A percentile compares a stretch with the other conserved stretches of the same genome.
Conservation (phyloP, 2,329 filamentous ascomycete genomes). For the Aureobasidium sp. region DNA sequence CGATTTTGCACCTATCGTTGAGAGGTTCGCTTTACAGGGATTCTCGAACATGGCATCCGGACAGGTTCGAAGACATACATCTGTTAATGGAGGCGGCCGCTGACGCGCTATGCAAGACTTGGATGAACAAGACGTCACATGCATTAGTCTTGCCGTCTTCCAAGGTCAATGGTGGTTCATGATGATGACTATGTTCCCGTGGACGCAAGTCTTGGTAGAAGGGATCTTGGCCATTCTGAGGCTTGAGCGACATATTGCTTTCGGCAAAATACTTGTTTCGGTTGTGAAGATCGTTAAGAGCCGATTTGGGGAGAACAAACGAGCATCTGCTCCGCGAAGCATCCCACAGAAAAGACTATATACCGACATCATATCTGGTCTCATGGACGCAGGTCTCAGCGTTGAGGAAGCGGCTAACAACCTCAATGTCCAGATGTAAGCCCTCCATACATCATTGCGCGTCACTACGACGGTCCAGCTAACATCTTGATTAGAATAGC, state of each 20-base stretch:
- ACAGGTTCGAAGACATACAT: neutral
- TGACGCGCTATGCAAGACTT: neutral
- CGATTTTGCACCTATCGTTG: neutral
- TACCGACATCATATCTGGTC: neutral
- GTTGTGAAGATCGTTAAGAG: neutral
- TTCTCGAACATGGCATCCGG: neutral
- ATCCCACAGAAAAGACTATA: neutral
- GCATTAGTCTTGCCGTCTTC: neutral
- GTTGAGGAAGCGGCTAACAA: neutral
- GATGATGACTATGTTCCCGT: neutral
- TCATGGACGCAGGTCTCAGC: neutral
- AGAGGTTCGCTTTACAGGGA: neutral
- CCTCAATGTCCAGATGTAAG: neutral
- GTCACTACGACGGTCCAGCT: neutral
- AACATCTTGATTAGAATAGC: neutral
- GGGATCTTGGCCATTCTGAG: neutral
- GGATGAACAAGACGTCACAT: neutral
- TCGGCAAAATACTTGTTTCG: neutral
- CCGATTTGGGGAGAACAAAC: neutral
- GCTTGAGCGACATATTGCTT: neutral
- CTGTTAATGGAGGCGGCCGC: neutral
- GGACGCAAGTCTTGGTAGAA: neutral
- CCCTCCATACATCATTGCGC: neutral
- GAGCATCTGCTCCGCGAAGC: neutral
- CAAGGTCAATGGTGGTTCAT: neutral